phyloP scores from a whole-genome alignment of 2,329 filamentous ascomycete genomes.

The Diplodia sapinea region DNA sequence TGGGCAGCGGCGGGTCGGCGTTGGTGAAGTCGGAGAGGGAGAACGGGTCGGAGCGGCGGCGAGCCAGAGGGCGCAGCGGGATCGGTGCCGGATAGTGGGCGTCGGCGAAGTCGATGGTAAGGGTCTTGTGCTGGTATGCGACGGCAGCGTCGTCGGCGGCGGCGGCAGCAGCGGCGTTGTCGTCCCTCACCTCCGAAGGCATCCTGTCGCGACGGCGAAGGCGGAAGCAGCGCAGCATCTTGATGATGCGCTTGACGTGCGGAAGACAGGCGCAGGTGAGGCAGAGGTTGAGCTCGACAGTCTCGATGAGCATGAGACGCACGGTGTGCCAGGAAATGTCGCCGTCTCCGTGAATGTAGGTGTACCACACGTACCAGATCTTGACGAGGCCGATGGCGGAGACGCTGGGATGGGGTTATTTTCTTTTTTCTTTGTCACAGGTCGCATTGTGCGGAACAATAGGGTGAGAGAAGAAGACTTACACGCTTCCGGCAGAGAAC shows the following conservation, averaged over 20 bases:
- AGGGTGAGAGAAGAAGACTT: constrained; percentile 36
- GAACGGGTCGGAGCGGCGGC: too few species aligned
- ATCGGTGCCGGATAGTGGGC: too few species aligned
- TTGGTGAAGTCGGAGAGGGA: too few species aligned
- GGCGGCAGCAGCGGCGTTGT: background rate
- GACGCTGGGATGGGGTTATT: background rate
- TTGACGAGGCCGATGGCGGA: background rate
- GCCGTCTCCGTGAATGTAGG: background rate
- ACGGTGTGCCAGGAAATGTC: constrained; percentile 35
- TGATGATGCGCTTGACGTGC: constrained; percentile 41
- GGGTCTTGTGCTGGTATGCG: background rate
- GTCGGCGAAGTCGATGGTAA: background rate
- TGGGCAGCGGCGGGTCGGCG: too few species aligned
- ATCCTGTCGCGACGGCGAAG: background rate
- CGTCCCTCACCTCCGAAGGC: background rate
- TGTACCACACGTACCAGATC: background rate
- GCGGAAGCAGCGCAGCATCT: constrained; percentile 51
- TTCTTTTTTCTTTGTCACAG: constrained; percentile 29
- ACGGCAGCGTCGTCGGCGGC: too few species aligned
- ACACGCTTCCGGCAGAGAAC: constrained; percentile 47
- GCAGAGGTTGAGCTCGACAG: constrained; percentile 40
- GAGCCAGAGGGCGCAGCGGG: too few species aligned
- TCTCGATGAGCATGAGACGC: constrained; percentile 37
- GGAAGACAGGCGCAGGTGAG: constrained; percentile 43
- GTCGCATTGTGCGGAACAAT: constrained; percentile 40